Conservation (phyloP, 495 filamentous ascomycete genomes). For the Aspergillus affinis region DNA sequence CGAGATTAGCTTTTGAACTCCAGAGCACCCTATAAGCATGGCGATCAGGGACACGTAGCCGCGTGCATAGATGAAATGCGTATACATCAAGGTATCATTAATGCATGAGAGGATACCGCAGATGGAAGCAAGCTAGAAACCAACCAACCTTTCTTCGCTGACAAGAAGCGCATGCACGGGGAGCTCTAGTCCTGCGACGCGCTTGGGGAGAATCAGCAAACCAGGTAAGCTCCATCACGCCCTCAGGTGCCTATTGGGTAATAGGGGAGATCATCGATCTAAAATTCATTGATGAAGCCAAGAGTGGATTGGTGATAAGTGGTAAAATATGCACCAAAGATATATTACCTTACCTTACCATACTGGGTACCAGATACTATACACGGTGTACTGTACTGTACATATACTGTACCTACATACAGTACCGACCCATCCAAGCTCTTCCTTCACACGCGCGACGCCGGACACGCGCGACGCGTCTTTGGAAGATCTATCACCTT, state of each 20-base stretch:
- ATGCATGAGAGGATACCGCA: not conserved
- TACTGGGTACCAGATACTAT: too few species aligned
- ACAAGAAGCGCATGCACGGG: constrained; percentile 36
- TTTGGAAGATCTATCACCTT: too few species aligned
- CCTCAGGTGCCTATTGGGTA: not conserved
- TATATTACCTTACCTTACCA: too few species aligned
- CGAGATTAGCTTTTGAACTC: not conserved
- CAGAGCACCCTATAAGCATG: not conserved
- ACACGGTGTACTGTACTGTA: too few species aligned
- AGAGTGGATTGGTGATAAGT: not conserved
- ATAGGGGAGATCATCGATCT: constrained; percentile 1
- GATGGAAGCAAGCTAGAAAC: constrained; percentile 7
- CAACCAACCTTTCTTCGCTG: constrained; percentile 36
- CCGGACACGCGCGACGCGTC: not conserved
- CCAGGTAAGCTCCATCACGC: constrained; percentile 41
- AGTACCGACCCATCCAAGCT: not conserved
- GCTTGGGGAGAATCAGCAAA: constrained; percentile 37
- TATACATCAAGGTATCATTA: too few species aligned
- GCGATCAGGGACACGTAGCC: not conserved
- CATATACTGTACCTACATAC: too few species aligned
- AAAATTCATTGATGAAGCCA: not conserved
- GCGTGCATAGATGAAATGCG: too few species aligned
- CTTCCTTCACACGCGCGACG: not conserved
- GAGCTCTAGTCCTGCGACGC: constrained; percentile 33
- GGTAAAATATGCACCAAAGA: too few species aligned